Percentiles rank a stretch among this genome's conserved stretches.
phyloP scores from a whole-genome alignment of 1,284 basidiomycete genomes.

The Ustilago sp. region DNA sequence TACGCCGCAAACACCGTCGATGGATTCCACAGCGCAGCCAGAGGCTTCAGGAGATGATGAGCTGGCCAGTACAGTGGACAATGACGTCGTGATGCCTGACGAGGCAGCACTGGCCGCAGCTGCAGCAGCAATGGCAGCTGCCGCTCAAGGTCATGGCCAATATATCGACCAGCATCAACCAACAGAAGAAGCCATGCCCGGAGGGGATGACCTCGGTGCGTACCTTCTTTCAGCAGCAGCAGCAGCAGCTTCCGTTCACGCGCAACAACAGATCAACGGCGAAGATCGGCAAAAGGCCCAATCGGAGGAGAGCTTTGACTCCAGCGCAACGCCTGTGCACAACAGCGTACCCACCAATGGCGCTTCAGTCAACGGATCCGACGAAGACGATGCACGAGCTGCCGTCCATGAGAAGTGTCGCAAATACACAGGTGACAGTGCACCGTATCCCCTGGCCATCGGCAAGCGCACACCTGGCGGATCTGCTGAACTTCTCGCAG shows the following conservation, averaged over 20 bases:
- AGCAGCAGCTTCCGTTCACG: conserved; percentile 49
- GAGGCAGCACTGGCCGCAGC: conserved; percentile 48
- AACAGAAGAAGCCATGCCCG: neutral
- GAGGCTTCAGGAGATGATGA: neutral
- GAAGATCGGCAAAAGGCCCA: conserved; percentile 11
- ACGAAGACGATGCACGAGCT: conserved; percentile 24
- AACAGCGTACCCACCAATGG: conserved; percentile 27
- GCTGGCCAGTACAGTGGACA: neutral
- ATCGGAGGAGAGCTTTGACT: conserved; percentile 21
- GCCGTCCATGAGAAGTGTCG: conserved; percentile 25
- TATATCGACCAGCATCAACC: conserved; percentile 5
- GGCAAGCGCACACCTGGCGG: conserved; percentile 35
- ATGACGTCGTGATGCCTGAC: conserved; percentile 23
- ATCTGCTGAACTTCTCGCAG: conserved; percentile 8
- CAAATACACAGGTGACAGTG: conserved; percentile 29
- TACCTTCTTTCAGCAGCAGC: conserved; percentile 53
- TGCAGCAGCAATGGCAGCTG: conserved; percentile 49
- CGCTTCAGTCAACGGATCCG: conserved; percentile 31
- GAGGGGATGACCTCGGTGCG: conserved; percentile 36
- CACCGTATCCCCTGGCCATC: conserved; percentile 38
- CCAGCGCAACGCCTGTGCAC: conserved; percentile 11
- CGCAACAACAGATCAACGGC: conserved; percentile 37
- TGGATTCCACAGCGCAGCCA: neutral
- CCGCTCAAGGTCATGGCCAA: conserved; percentile 21
- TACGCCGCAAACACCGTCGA: conserved; percentile 9